phyloP scores from a whole-genome alignment of 805 yeast genomes.

The Starmerella davenportii region DNA sequence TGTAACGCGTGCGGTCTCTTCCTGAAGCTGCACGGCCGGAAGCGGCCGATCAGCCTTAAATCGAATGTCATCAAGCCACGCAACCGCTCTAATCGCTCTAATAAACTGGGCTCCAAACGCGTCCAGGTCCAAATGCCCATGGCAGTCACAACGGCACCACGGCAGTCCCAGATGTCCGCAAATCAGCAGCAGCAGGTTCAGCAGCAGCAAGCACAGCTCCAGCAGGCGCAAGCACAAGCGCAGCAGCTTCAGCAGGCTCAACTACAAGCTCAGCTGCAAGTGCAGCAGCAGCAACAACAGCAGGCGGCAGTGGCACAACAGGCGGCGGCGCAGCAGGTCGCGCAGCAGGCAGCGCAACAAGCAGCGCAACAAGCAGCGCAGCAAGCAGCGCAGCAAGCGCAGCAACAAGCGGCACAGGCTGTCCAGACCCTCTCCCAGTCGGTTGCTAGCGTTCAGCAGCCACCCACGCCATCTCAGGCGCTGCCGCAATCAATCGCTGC shows the following conservation, averaged over 20 bases:
- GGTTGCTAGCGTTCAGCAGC: no score
- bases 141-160: background rate
- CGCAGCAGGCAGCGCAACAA: no score
- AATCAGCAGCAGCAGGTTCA: background rate
- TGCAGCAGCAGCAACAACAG: background rate
- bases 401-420: no score
- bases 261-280: background rate
- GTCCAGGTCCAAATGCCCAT: background rate
- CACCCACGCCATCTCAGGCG: no score
- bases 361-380: no score
- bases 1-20: slow-evolving; percentile 96
- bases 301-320: background rate
- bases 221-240: background rate
- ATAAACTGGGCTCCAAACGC: background rate
- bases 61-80: slow-evolving; percentile 87
- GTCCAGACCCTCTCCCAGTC: no score
- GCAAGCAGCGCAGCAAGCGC: no score
- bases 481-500: no score
- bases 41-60: slow-evolving; percentile 74
- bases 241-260: background rate
- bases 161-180: background rate
- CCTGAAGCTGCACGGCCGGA: slow-evolving; percentile 84
- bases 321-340: no score
- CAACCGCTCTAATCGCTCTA: slow-evolving; percentile 32
- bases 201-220: slow-evolving; percentile 1